Base-by-base conservation (phyloP, 2,329 filamentous ascomycete species). In the Sphaerulina populicola region DNA sequence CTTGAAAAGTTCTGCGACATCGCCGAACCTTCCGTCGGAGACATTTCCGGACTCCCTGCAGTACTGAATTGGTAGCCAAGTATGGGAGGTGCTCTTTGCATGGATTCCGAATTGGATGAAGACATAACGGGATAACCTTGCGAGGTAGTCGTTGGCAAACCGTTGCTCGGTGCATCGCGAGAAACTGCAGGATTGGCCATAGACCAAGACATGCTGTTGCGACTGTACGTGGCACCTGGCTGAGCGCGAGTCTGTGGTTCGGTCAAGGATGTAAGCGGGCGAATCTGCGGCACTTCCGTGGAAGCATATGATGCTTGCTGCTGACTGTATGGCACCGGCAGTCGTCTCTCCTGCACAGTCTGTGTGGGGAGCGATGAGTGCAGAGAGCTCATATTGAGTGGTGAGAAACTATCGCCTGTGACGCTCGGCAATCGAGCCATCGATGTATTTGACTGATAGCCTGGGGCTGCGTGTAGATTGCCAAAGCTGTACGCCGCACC, bases 371-470 rank as follows among this genome's bases (percentile, higher is more conserved):
- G 54, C 10, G 64, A 66, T 12, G 61, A 63, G 36, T 67, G 62
- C 31, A 68, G 52, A 5, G 61, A 62, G n/a, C 55, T 59, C 64
- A 68, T 66, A 52, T 64, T 64, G 33, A 68, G 56, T 3, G 63
- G 51, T n/a, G 64, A 64, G 45, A 63, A 61, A 11, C 48, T 43
- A 18, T 67, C 64, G 9, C 51, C 50, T 8, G 61, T 59, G 14
- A 59, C 62, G 47, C 54, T 64, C 21, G 59, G 60, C 35, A 65
- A 45, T 10, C 63, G 62, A 40, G 40, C 47, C 33, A 39, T 55
- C 15, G 57, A 45, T 35, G 52, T 29, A 18, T 15, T 47, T 11
- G 58, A 39, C 31, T 52, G 49, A 15, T 57, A 57, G 12, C 56
- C 42, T 38, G 57, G 58, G 29, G 56, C 53, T 35, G 51, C 55